Percentiles rank a stretch among this genome's conserved stretches.
phyloP scores from a whole-genome alignment of 805 yeast species.

The Candida ovalis region DNA sequence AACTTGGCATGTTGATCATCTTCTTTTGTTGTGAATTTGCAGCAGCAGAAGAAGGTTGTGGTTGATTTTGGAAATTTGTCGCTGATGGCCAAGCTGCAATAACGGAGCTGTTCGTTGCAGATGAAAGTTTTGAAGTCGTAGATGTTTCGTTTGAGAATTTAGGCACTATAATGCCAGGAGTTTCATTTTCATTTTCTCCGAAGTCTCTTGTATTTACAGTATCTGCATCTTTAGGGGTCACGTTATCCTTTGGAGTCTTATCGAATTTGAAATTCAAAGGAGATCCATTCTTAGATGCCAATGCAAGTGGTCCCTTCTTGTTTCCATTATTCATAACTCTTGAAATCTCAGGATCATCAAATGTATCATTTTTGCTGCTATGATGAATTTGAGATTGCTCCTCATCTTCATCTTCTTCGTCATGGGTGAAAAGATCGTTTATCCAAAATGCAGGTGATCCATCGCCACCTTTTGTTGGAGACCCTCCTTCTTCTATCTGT shows the following conservation, averaged over 20 bases:
- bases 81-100: not conserved
- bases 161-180: conserved; percentile 8
- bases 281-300: conserved; percentile 11
- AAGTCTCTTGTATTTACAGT: conserved; percentile 25
- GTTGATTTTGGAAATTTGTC: not conserved
- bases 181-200: conserved; percentile 9
- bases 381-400: not conserved
- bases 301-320: not conserved
- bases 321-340: conserved; percentile 18
- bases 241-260: conserved; percentile 28
- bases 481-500: conserved; percentile 22
- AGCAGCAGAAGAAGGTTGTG: not conserved
- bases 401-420: conserved; percentile 22
- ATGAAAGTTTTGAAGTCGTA: not conserved
- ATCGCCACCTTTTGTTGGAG: conserved; percentile 21
- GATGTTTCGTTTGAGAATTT: conserved; percentile 4
- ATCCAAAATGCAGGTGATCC: conserved; percentile 27
- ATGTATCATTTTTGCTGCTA: not conserved
- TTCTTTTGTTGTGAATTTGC: conserved; percentile 5
- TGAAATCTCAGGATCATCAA: conserved; percentile 25
- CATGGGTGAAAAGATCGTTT: conserved; percentile 27
- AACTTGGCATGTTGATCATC: conserved; percentile 29
- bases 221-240: conserved; percentile 24
- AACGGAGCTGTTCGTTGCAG: not conserved
- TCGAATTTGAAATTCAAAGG: conserved; percentile 22